A percentile compares a stretch with the other conserved stretches of the same genome.
Evolutionary conservation across 1,284 basidiomycete species (phyloP).

Genomic region (Trichosporon sp.): DNA sequence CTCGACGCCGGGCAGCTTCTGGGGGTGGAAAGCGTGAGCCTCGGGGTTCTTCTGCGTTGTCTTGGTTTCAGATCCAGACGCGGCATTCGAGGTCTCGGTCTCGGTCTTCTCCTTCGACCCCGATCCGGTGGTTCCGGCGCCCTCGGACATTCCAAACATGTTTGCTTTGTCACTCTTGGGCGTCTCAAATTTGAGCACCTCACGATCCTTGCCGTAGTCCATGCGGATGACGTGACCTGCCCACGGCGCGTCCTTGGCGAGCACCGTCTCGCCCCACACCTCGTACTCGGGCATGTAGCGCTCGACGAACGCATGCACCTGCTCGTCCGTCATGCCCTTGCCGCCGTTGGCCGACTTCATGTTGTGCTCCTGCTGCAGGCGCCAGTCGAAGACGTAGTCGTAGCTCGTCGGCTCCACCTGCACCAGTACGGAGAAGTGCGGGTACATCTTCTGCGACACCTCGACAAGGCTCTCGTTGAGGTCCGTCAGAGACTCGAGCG

Average conservation of each 20-base stretch:
- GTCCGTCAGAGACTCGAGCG: conserved; percentile 23
- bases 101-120: neutral
- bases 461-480: conserved; percentile 32
- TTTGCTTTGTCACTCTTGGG: neutral
- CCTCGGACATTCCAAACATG: neutral
- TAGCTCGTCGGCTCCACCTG: conserved; percentile 35
- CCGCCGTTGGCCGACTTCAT: conserved; percentile 83
- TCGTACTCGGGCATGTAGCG: conserved; percentile 45
- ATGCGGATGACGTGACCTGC: conserved; percentile 31
- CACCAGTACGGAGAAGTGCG: conserved; percentile 30
- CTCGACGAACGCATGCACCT: conserved; percentile 62
- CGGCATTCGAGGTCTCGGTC: neutral
- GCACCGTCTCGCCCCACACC: conserved; percentile 22
- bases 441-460: conserved; percentile 29
- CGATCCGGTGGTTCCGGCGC: neutral
- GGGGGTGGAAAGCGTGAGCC: neutral
- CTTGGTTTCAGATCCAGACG: neutral
- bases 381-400: conserved; percentile 57
- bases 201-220: conserved; percentile 33
- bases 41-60: neutral
- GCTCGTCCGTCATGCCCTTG: conserved; percentile 76
- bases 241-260: conserved; percentile 25
- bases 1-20: neutral
- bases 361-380: conserved; percentile 75
- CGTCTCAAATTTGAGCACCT: conserved; percentile 26